Percentiles rank a stretch among this genome's conserved stretches.
These are phyloP conservation scores for Tilletia setariae DNA, from an alignment of 1,284 basidiomycete species.

Conservation along the genomic window DNA sequence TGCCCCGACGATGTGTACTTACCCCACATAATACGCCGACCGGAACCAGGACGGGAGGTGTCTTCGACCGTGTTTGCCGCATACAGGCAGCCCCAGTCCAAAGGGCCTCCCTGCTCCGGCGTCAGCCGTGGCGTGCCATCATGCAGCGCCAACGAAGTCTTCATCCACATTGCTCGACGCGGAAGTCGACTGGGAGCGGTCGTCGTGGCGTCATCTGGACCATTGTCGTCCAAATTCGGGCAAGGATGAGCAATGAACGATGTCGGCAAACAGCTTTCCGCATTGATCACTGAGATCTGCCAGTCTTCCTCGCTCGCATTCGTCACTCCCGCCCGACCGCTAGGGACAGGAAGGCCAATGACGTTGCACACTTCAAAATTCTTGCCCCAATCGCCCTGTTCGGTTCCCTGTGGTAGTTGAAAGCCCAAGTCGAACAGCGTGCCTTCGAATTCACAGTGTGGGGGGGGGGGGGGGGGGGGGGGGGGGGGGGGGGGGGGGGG, in stretches of 20 bases:
- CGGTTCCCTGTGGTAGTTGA: constrained; percentile 12
- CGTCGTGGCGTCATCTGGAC: neutral
- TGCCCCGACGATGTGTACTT: too few relatives aligned
- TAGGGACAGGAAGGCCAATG: constrained; percentile 22
- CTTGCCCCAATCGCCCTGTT: constrained; percentile 37
- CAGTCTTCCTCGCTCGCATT: neutral
- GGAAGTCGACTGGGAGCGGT: neutral
- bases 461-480: too few relatives aligned
- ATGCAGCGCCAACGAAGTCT: neutral
- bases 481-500: too few relatives aligned
- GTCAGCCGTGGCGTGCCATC: constrained; percentile 19
- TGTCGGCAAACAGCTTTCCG: neutral
- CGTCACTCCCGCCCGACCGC: neutral
- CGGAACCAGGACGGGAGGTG: neutral
- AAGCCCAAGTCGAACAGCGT: constrained; percentile 20
- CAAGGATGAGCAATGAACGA: too few relatives aligned
- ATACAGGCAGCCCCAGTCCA: constrained; percentile 41
- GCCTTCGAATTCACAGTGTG: constrained; percentile 31
- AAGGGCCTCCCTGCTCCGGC: constrained; percentile 25
- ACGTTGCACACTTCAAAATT: constrained; percentile 46
- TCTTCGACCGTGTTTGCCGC: constrained; percentile 38
- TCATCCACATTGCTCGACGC: constrained; percentile 7
- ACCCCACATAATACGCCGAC: constrained; percentile 36
- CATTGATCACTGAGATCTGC: neutral
- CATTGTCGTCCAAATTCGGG: too few relatives aligned